Evolutionary conservation across 2,329 filamentous ascomycete genomes (phyloP), one percentile per base, ranked within the genome.

Genomic region (Fusarium protoensiforme): DNA sequence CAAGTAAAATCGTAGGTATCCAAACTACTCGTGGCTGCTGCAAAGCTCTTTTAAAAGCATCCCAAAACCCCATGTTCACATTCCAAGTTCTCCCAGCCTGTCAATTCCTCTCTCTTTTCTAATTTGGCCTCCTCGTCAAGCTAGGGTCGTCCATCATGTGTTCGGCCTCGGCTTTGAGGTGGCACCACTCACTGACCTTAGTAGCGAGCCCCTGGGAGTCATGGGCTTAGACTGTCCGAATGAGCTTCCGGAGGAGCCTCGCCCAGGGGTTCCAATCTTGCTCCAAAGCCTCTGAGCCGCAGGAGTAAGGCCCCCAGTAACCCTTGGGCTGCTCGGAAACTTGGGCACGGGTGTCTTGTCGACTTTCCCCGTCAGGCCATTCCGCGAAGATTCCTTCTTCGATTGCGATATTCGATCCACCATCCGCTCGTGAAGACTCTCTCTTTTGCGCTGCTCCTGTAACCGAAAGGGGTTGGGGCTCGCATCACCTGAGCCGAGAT

Each of bases 401-500:
- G 88, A 92, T 77, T 91, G 90, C 14, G 93, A 90, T 24, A 94
- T 93, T 60, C 90, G 90, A 70, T 98, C 95, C 3, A 98, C 95
- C 88, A 98, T 94, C 38, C 92, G 90, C 77, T 96, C 91, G 81
- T 97, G 95, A 31, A 98, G 84, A 38, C 90, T 91, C 83, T 98
- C 96, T 39, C 96, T 87, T 71, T 89, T 90, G 61, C 93, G 91
- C 61, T 92, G 91, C 63, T 94, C 91, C 72, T 91, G 88, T 54
- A 98, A 89, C 66, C 90, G 91, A 82, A 98, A 98, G 0, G 94
- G 95, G 73, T 93, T 97, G 1, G 89, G 96, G 0, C 89, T 89
- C n/a, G 88, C 82, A 77, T 91, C 87, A 16, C 88, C 87, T 11
- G 88, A 84, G 2, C 90, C 88, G 9, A 93, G 84, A 62, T 91